These are phyloP conservation scores for Jaminaea rosea DNA, from an alignment of 1,284 basidiomycete species.

Conservation along the genomic window DNA sequence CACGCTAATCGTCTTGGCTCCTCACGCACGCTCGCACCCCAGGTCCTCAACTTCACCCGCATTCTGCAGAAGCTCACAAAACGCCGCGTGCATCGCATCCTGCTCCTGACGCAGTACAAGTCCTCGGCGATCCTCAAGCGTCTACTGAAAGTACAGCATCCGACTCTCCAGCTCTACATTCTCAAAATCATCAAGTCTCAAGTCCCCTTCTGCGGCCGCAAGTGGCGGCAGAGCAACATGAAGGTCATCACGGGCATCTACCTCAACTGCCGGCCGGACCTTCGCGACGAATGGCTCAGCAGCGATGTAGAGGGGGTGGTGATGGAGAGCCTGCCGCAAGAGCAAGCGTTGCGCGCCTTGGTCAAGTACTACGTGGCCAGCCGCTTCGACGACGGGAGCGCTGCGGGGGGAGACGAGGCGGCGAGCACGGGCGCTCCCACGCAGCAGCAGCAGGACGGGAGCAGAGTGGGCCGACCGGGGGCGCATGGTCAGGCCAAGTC, in stretches of 20 bases:
- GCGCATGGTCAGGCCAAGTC: slow-evolving; percentile 10
- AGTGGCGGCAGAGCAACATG: slow-evolving; percentile 99
- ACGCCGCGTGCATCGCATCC: slow-evolving; percentile 82
- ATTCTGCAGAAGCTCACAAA: slow-evolving; percentile 98
- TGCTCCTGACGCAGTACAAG: slow-evolving; percentile 96
- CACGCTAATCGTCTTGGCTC: not conserved
- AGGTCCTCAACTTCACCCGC: slow-evolving; percentile 86
- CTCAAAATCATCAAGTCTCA: slow-evolving; percentile 97
- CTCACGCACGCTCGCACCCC: slow-evolving; percentile 6
- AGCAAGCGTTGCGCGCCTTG: slow-evolving; percentile 84
- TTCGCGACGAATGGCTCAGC: slow-evolving; percentile 95
- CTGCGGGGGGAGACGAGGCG: slow-evolving; percentile 7
- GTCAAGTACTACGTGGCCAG: slow-evolving; percentile 70
- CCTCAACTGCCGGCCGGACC: slow-evolving; percentile 86
- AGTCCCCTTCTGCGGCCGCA: slow-evolving; percentile 93
- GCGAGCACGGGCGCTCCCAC: slow-evolving; percentile 2
- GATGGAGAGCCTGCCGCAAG: slow-evolving; percentile 69
- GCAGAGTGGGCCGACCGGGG: no score
- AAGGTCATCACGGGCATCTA: slow-evolving; percentile 98
- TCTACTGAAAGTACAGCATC: slow-evolving; percentile 84
- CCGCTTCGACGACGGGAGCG: no score
- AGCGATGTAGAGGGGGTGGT: slow-evolving; percentile 83
- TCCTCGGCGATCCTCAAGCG: slow-evolving; percentile 80
- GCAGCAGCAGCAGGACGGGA: slow-evolving; percentile 4
- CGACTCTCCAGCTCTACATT: slow-evolving; percentile 87